Evolutionary conservation across 441 rosid genomes (phyloP).

Genomic region (Aleurites moluccanus): DNA sequence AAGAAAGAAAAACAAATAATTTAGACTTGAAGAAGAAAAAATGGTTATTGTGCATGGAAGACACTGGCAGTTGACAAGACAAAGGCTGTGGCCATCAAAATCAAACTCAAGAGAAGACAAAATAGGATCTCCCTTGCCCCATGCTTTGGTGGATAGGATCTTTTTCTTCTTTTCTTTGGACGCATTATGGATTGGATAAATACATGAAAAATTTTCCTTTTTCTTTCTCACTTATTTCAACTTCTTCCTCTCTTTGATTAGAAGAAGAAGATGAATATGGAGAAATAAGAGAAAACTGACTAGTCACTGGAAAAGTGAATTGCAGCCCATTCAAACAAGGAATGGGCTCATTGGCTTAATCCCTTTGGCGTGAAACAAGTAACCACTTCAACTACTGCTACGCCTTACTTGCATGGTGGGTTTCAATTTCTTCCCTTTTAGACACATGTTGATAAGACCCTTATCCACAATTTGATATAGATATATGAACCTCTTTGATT

Average conservation of each 20-base stretch:
- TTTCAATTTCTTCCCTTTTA: constrained; percentile 1
- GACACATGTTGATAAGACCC: constrained; percentile 31
- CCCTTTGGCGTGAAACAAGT: background rate
- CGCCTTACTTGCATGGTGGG: background rate
- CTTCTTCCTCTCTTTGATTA: background rate
- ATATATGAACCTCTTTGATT: no score
- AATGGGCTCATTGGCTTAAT: constrained; percentile 33
- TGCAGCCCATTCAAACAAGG: constrained; percentile 36
- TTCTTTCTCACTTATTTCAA: constrained; percentile 20
- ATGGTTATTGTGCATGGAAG: background rate
- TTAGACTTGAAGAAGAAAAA: background rate
- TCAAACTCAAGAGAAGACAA: constrained; percentile 36
- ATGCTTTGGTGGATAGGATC: constrained; percentile 34
- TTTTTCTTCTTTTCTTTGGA: constrained; percentile 13
- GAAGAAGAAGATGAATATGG: background rate
- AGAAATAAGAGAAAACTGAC: constrained; percentile 23
- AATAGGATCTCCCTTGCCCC: constrained; percentile 35
- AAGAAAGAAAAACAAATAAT: background rate
- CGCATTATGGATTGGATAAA: constrained; percentile 11
- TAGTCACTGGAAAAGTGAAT: constrained; percentile 19
- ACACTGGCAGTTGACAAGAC: constrained; percentile 21
- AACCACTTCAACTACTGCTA: background rate
- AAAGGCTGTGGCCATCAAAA: constrained; percentile 17
- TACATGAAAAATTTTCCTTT: constrained; percentile 11
- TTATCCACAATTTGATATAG: constrained; percentile 31